A percentile compares a stretch with the other conserved stretches of the same genome.
phyloP scores from a whole-genome alignment of 805 yeast genomes.

The Vanderwaltozyma verrucispora region DNA sequence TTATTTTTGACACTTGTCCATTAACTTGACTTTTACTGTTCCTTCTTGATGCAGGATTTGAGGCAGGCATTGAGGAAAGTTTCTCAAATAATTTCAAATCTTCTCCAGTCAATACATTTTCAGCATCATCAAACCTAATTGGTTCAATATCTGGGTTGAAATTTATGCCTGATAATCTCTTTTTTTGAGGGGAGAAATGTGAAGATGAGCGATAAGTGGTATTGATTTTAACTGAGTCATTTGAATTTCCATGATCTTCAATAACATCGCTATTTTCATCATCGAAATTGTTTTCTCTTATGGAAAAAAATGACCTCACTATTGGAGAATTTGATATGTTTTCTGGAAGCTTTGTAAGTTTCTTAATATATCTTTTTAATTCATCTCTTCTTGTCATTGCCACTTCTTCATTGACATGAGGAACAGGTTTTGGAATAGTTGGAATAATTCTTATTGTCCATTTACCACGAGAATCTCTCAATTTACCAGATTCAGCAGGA shows the following conservation, averaged over 20 bases:
- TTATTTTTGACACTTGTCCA: conserved; percentile 37
- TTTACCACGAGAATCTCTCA: conserved; percentile 35
- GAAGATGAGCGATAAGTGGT: too few species aligned
- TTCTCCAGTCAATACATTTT: conserved; percentile 24
- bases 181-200: not conserved
- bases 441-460: conserved; percentile 75
- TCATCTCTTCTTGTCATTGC: conserved; percentile 44
- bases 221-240: not conserved
- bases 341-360: conserved; percentile 58
- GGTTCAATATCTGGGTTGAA: not conserved
- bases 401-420: conserved; percentile 66
- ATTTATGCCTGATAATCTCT: not conserved
- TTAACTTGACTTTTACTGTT: not conserved
- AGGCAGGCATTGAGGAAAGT: conserved; percentile 6
- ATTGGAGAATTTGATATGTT: conserved; percentile 58
- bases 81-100: conserved; percentile 21
- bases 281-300: conserved; percentile 32
- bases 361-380: conserved; percentile 45
- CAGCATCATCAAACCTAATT: conserved; percentile 2
- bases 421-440: conserved; percentile 89
- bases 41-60: not conserved
- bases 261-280: conserved; percentile 10
- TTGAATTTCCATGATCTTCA: conserved; percentile 5
- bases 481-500: conserved; percentile 85
- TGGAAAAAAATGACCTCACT: conserved; percentile 61